Conservation (phyloP, 495 filamentous ascomycete species). For the Tuber indicum region DNA sequence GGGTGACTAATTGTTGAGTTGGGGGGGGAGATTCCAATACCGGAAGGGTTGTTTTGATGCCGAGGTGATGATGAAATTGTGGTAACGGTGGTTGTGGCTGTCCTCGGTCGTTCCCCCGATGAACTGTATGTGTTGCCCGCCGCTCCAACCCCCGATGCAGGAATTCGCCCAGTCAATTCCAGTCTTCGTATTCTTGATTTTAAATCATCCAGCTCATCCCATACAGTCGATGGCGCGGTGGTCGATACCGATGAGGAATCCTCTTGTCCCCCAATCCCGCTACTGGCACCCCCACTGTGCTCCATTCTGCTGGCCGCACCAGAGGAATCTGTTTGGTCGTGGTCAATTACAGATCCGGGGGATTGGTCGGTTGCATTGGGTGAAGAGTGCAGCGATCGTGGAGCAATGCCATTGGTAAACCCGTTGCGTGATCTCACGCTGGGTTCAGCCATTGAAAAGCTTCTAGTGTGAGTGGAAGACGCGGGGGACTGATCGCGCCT, state of each 20-base stretch:
- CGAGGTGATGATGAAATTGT: constrained; percentile 82
- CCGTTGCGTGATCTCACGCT: constrained; percentile 19
- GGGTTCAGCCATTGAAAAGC: constrained; percentile 36
- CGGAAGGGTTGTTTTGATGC: constrained; percentile 51
- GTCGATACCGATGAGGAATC: constrained; percentile 78
- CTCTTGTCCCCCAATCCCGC: constrained; percentile 44
- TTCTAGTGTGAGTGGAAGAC: constrained; percentile 27
- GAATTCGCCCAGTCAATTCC: constrained; percentile 83
- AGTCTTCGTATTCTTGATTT: constrained; percentile 88
- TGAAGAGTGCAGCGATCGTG: constrained; percentile 28
- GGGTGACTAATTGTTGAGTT: constrained; percentile 42
- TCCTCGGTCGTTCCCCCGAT: constrained; percentile 74
- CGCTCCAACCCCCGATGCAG: constrained; percentile 51
- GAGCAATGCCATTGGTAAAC: constrained; percentile 21
- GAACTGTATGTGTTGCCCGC: constrained; percentile 68
- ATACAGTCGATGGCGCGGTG: constrained; percentile 83
- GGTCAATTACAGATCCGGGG: constrained; percentile 13
- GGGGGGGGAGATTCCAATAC: constrained; percentile 44
- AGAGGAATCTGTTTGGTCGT: constrained; percentile 22
- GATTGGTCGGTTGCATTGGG: constrained; percentile 19
- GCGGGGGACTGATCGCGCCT: constrained; percentile 34
- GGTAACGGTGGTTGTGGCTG: constrained; percentile 88
- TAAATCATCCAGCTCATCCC: constrained; percentile 95
- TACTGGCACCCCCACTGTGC: constrained; percentile 7
- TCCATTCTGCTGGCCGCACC: constrained; percentile 8